Conservation (phyloP, 1,284 basidiomycete genomes). For the Microbotryum intermedium region DNA sequence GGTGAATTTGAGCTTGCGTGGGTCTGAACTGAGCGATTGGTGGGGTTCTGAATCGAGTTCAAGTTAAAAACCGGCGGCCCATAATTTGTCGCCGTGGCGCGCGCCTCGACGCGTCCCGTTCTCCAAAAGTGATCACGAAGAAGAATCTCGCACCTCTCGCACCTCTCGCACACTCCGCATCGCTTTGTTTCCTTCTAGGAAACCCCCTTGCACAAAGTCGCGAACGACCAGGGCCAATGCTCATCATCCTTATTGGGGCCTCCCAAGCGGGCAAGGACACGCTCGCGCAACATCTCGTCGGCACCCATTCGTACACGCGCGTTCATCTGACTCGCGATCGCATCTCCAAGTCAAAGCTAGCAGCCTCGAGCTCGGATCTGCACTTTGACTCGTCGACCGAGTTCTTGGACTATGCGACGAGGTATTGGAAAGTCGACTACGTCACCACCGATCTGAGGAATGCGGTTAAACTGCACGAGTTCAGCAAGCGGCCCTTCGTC, state of each 20-base stretch:
- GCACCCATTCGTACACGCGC: conserved; percentile 44
- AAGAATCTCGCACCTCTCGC: too few species aligned
- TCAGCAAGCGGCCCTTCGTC: conserved; percentile 83
- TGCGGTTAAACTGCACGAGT: conserved; percentile 53
- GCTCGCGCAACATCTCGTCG: conserved; percentile 62
- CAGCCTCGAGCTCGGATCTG: not conserved
- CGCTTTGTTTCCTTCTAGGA: not conserved
- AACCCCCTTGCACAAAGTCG: not conserved
- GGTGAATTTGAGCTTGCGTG: too few species aligned
- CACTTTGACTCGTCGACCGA: conserved; percentile 50
- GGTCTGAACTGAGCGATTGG: too few species aligned
- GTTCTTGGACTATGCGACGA: conserved; percentile 69
- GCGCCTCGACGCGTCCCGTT: too few species aligned
- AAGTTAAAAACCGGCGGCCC: too few species aligned
- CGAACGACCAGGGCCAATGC: conserved; percentile 43
- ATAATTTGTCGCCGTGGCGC: too few species aligned
- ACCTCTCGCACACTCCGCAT: too few species aligned
- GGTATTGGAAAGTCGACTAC: conserved; percentile 68
- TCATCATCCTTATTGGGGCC: conserved; percentile 81
- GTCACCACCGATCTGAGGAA: conserved; percentile 69
- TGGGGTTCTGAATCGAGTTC: too few species aligned
- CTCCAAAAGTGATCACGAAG: not conserved
- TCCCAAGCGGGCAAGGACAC: conserved; percentile 70
- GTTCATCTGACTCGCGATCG: conserved; percentile 36
- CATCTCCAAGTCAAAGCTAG: conserved; percentile 1